Base-by-base conservation (phyloP, 148 eudicot species). In the Polygonum aviculare region DNA sequence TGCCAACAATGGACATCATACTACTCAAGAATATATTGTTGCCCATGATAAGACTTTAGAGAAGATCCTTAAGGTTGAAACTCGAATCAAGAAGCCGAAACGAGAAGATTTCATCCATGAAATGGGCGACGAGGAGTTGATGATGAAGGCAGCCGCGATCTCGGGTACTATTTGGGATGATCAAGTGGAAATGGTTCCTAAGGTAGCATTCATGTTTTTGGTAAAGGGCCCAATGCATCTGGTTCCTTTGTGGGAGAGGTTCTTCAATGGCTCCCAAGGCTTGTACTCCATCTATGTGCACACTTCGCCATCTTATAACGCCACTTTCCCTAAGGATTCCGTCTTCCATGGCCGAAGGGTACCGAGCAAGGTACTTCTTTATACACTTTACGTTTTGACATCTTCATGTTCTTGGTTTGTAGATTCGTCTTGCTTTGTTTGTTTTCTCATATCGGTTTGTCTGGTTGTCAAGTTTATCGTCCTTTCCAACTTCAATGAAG, bases 141-240 rank as follows among this genome's bases (percentile, higher is more conserved):
- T 87, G 36, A 76, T 76, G 84, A 72, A 72, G 67, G 92, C 88
- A 1, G 82, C 85, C 5, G 78, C 78, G 80, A 77, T 74, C n/a
- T 79, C 83, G 12, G 81, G 74, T 21, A 72, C 10, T 44, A 44
- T 77, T 12, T 62, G 41, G 8, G 16, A 71, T 26, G 33, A 15
- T 51, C 78, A 73, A 16, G 49, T 69, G 44, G 47, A 73, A 18
- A 74, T 48, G 9, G 65, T 62, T 33, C 92, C 86, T 1, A 85
- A 89, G 76, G 62, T 89, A n/a, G 93, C 90, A 6, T 89, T 89
- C 72, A 72, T 89, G 90, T 89, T 85, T 69, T 80, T 89, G 63
- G 85, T 87, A 60, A 83, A 85, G 73, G 90, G 90, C 33, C 63
- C 82, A 4, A 75, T 89, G 79, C 90, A 88, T 38, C 72, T 89